A percentile compares a stretch with the other conserved stretches of the same genome.
phyloP scores from a whole-genome alignment of 148 eudicot species.

The Vaccinium vitisidaea region DNA sequence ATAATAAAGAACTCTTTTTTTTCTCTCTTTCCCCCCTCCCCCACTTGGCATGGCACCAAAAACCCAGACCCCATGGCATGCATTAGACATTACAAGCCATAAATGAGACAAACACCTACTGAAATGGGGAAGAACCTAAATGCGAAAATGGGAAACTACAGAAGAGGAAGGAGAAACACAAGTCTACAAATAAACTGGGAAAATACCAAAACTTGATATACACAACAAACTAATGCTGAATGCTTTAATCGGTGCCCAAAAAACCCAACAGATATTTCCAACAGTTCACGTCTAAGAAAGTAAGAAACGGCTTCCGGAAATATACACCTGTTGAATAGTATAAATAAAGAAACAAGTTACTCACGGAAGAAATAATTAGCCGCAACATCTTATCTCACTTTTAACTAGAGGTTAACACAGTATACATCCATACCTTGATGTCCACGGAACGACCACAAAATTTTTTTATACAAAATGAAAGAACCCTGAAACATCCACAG shows the following conservation, averaged over 20 bases:
- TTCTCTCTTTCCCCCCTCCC: no score
- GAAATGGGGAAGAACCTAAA: neutral
- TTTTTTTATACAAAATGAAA: conserved; percentile 44
- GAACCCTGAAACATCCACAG: conserved; percentile 38
- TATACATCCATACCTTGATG: conserved; percentile 37
- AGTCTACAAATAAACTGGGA: neutral
- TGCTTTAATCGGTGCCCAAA: neutral
- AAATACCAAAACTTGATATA: neutral
- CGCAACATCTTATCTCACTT: neutral
- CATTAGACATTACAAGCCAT: neutral
- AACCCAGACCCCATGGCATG: neutral
- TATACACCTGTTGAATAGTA: conserved; percentile 47
- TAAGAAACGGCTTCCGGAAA: conserved; percentile 41
- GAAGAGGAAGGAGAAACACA: neutral
- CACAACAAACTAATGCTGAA: conserved; percentile 9
- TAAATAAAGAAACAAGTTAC: conserved; percentile 1
- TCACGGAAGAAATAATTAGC: neutral
- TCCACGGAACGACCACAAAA: conserved; percentile 32
- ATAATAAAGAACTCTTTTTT: no score
- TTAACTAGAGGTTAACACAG: neutral
- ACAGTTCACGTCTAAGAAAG: conserved; percentile 14
- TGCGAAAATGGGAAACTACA: neutral
- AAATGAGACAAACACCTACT: neutral
- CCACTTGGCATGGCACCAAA: neutral
- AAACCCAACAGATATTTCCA: conserved; percentile 4